Evolutionary conservation across 2,329 filamentous ascomycete genomes (phyloP).

Genomic region (Hymenoscyphus scutula): DNA sequence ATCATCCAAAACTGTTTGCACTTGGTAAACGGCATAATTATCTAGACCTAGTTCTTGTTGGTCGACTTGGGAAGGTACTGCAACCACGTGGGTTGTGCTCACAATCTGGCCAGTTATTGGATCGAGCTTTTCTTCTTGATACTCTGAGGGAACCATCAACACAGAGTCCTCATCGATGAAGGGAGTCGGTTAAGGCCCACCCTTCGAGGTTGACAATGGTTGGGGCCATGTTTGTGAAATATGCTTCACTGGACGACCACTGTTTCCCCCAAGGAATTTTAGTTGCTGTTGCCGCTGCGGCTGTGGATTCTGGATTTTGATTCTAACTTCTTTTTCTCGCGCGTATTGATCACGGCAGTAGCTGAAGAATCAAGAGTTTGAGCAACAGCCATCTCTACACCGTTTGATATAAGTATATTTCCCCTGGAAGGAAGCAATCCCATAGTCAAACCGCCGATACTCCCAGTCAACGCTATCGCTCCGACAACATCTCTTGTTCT

Average conservation of each 20-base stretch:
- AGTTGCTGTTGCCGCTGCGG: neutral
- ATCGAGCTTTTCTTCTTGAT: neutral
- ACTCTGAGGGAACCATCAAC: neutral
- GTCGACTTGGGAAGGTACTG: neutral
- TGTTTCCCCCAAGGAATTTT: neutral
- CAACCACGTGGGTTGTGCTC: neutral
- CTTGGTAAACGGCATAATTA: neutral
- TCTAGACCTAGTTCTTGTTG: neutral
- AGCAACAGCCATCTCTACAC: neutral
- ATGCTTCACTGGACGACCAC: neutral
- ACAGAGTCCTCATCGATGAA: neutral
- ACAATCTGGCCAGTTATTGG: neutral
- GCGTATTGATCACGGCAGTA: neutral
- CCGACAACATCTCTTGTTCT: conserved; percentile 40
- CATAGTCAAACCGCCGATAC: neutral
- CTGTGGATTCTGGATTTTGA: neutral
- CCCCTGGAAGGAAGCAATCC: neutral
- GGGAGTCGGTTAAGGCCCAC: neutral
- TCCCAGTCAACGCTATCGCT: conserved; percentile 33
- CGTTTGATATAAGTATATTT: neutral
- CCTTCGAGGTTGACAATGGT: neutral
- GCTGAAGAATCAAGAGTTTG: neutral
- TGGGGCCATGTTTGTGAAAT: neutral
- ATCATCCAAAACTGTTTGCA: neutral
- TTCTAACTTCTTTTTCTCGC: neutral